Conservation (phyloP, 2,329 filamentous ascomycete species). For the Colletotrichum orchidophilum region DNA sequence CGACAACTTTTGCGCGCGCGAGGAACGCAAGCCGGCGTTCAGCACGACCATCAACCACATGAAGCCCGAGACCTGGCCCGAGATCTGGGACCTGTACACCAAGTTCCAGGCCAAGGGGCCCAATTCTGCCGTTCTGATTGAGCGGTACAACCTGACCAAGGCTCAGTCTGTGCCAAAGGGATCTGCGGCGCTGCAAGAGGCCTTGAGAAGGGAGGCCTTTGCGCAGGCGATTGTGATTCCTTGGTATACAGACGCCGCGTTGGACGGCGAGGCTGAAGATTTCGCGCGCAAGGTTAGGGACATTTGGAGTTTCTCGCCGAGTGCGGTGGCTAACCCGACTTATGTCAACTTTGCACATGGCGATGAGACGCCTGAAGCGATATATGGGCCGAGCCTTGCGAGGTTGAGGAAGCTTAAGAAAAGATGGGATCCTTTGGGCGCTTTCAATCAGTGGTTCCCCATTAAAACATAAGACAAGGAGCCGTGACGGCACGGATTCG, state of each 20-base stretch:
- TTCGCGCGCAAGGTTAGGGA: slow-evolving; percentile 45
- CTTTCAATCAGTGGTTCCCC: slow-evolving; percentile 43
- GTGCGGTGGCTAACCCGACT: slow-evolving; percentile 36
- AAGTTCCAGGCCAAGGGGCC: slow-evolving; percentile 46
- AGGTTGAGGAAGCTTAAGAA: slow-evolving; percentile 40
- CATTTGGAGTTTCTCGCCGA: slow-evolving; percentile 38
- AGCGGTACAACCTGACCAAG: slow-evolving; percentile 48
- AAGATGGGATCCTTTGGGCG: slow-evolving; percentile 39
- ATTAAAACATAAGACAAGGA: neutral
- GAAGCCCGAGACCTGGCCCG: slow-evolving; percentile 47
- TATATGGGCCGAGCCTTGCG: slow-evolving; percentile 40
- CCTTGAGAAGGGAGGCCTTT: slow-evolving; percentile 43
- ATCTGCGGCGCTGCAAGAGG: slow-evolving; percentile 42
- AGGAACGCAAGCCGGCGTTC: slow-evolving; percentile 50
- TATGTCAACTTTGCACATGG: slow-evolving; percentile 47
- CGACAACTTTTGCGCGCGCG: slow-evolving; percentile 47
- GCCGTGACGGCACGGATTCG: neutral
- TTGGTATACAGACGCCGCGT: slow-evolving; percentile 47
- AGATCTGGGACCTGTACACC: slow-evolving; percentile 48
- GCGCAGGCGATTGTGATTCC: slow-evolving; percentile 48
- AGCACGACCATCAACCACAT: slow-evolving; percentile 45
- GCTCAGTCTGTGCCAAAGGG: slow-evolving; percentile 36
- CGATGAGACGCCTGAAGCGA: slow-evolving; percentile 39
- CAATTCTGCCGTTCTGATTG: slow-evolving; percentile 45
- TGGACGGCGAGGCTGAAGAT: slow-evolving; percentile 45